Evolutionary conservation across 768 basidiomycete genomes (phyloP), one percentile per base, ranked within the genome.

Genomic region (Cystoderma amianthinum): DNA sequence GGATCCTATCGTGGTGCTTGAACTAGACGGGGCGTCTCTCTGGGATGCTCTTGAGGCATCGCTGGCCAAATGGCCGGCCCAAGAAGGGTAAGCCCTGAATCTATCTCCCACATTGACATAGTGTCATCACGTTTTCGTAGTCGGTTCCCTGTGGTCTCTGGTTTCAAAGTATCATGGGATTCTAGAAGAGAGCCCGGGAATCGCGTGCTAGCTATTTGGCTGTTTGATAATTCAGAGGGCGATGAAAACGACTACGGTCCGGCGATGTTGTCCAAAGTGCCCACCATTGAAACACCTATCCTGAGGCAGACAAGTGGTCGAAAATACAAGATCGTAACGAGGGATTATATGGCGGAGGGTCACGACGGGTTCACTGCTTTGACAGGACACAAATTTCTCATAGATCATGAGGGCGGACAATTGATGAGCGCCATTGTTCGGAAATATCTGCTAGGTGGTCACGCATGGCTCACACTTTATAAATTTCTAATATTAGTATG

Each of bases 121-220:
- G n/a, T n/a, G n/a, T n/a, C n/a, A n/a, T n/a, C n/a, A n/a, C n/a
- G n/a, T n/a, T n/a, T n/a, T n/a, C n/a, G 10, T 39, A 93, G 91
- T 16, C 87, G 92, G 10, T 96, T 96, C 62, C 91, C 92, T 0
- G 72, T 91, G 10, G 69, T 95, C 25, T 85, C 91, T 17, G 92
- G 92, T 13, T 72, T 94, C 28, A 79, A 78, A 9, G 83, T 94
- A 6, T 72, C 78, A 13, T 94, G 91, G 92, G 91, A 96, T 57
- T 93, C 89, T 25, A 73, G 76, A 20, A 71, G 68, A 32, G 73
- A 76, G 1, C 74, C 87, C 0, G 82, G 83, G 12, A 66, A 81
- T 40, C 80, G 92, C 12, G 76, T 96, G 4, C 59, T 82, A 17
- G 83, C 82, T 3, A 67, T 95, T 16, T 82, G 82, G 78, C 63